Base-by-base conservation (phyloP, 768 basidiomycete species). In the Boletus rufocinnamomeus region DNA sequence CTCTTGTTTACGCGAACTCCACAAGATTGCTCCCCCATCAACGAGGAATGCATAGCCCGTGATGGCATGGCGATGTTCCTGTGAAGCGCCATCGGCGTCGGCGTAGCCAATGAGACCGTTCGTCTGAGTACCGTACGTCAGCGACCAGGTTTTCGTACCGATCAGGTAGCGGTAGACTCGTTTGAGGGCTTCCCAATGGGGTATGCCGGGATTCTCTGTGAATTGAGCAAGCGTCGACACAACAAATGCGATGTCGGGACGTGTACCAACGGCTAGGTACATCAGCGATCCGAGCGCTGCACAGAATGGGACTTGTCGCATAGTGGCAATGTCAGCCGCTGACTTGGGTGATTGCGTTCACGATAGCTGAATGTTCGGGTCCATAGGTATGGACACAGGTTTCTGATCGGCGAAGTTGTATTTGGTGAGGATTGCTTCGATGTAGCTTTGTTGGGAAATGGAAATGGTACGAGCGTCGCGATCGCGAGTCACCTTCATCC, bases 1-100 rank as follows among this genome's bases (percentile, higher is more conserved):
- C 9, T 56, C 62, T 10, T 63, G 62, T 14, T 59, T 63, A 10
- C 17, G 19, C 0, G 10, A 63, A 6, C 28, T 28, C 55, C 58
- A 63, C 0, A 21, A 17, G 1, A 63, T 46, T 13, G 44, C 51
- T n/a, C 54, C 55, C 5, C 58, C 27, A 27, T 63, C 7, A 0
- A 63, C 13, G 4, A 63, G 41, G 21, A 57, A 60, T 41, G 11
- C 35, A 16, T 35, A 60, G 2, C 58, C 48, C 0, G 55, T 49
- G 2, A 63, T 57, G 0, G 38, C 32, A 4, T 48, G 49, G 2
- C 6, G 6, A 27, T 63, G 56, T 14, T 63, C 58, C 23, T 63
- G 58, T 2, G 47, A 27, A 0, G 44, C 23, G 1, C 58, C 52
- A 50, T 63, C 52, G 2, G 44, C 16, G 28, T 63, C 43, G 0